Base-by-base conservation (phyloP, 2,329 filamentous ascomycete genomes). In the Decorospora gaudefroyi region DNA sequence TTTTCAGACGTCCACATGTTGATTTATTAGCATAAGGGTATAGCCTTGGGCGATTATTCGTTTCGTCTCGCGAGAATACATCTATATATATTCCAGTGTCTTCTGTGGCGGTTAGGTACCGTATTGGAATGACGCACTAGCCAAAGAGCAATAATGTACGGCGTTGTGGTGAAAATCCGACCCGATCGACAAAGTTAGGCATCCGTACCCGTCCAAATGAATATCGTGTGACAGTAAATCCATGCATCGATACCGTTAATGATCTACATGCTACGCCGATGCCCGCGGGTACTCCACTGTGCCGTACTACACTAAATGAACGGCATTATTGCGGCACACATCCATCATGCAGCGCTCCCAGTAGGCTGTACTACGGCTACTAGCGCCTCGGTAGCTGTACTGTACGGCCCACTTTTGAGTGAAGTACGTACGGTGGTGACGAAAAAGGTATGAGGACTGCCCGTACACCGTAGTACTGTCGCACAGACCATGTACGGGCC, bases 101-200 rank as follows among this genome's bases (percentile, higher is more conserved):
- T 17, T 36, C 25, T 17, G 22, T 13, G 22, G 33, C 33, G 22
- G 13, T 27, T 27, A 36, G 33, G 33, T n/a, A 36, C 33, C 15
- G 3, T 36, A 36, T 36, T 17, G 23, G 33, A 36, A 36, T 18
- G 22, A 27, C 22, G 33, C 33, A n/a, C n/a, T n/a, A n/a, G n/a
- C n/a, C n/a, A 22, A 13, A 27, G 33, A 36, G 23, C 16, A 26
- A 19, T 18, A 5, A 19, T 11, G 28, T 31, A 16, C 16, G n/a
- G 3, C 16, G 28, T 30, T 16, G 18, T 16, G 16, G 13, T 30
- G 13, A 18, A 36, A 36, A 3, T n/a, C 16, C 2, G 4, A 36
- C 33, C 10, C 22, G 33, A 26, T 26, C 33, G 33, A 36, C 21
- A 36, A 15, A 36, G 33, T 15, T 36, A n/a, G n/a, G n/a, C n/a